These are phyloP conservation scores for Ceratocystis alfenasii DNA, from an alignment of 2,329 filamentous ascomycete species.

Conservation along the genomic window DNA sequence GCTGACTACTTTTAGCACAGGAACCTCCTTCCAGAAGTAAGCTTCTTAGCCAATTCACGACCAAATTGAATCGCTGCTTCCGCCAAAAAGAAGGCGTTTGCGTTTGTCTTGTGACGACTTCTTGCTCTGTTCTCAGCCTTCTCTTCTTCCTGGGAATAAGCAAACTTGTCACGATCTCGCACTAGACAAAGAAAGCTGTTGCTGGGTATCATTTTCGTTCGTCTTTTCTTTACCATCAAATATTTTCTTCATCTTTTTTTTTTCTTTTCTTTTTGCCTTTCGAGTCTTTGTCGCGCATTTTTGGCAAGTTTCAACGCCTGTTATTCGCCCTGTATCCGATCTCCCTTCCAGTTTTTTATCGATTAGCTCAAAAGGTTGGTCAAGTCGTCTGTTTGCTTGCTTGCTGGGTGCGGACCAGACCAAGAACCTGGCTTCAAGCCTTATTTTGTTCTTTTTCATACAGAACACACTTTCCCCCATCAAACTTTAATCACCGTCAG, in stretches of 20 bases:
- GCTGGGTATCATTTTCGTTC: neutral
- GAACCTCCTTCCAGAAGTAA: slow-evolving; percentile 4
- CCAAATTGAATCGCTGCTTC: neutral
- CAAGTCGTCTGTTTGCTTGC: neutral
- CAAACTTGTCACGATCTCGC: neutral
- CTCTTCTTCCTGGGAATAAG: neutral
- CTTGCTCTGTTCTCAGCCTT: neutral
- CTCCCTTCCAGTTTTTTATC: slow-evolving; percentile 7
- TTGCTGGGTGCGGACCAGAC: neutral
- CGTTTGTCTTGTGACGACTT: slow-evolving; percentile 9
- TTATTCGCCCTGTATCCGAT: neutral
- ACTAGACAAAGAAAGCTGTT: neutral
- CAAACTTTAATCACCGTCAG: too few species aligned
- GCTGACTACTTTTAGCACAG: slow-evolving; percentile 7
- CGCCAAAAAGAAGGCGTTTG: neutral
- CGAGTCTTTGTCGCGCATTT: slow-evolving; percentile 3
- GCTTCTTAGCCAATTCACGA: slow-evolving; percentile 4
- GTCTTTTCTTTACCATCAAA: neutral
- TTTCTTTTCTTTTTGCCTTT: neutral
- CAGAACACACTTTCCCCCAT: too few species aligned
- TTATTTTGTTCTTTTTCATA: neutral
- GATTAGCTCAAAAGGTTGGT: neutral
- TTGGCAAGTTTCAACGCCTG: slow-evolving; percentile 10
- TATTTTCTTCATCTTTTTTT: neutral
- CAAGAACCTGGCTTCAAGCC: neutral